Evolutionary conservation across 2,329 filamentous ascomycete species (phyloP), one percentile per base, ranked within the genome.

Genomic region (Epicoccum sorghinum): DNA sequence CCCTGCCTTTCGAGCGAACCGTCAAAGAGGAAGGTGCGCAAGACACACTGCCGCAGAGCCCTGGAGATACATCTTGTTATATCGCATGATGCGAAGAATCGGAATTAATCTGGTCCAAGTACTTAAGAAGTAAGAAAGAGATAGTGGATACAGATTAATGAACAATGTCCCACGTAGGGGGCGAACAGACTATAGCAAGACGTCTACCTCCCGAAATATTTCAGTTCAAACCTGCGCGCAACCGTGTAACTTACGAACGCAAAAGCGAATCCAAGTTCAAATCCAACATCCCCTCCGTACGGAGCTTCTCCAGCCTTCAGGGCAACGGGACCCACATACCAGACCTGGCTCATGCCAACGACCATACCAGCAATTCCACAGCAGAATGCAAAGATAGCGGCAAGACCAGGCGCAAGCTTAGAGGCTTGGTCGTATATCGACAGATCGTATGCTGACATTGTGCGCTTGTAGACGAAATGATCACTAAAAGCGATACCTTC

Each of bases 341-440:
- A 91, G 0, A 78, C 72, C 72, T 91, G 88, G 14, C 82, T 82
- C 86, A 91, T 91, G 5, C 89, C 88, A 7, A 84, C 77, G 2
- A 89, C 80, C 64, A 89, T 87, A 12, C 89, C 89, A 12, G 81
- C 79, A 35, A 88, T 75, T 45, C 89, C 89, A 49, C 83, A 82
- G 64, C 78, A 78, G 71, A 90, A 90, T 0, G 88, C 86, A 1
- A 79, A 61, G 9, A 86, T 62, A 4, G 88, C 87, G 0, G 88
- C 87, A 43, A 88, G 78, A 8, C 87, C 85, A 0, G 83, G 79
- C 0, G 89, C 88, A 0, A 91, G 80, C 45, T 80, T 81, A 0
- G 74, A 67, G 0, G 82, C 80, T 49, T 83, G 77, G 59, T 86
- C 81, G 69, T 88, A 90, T 58, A 81, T 70, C 37, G 83, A 80